Conservation (phyloP, 2,329 filamentous ascomycete species). For the Tolypocladium inflatum region DNA sequence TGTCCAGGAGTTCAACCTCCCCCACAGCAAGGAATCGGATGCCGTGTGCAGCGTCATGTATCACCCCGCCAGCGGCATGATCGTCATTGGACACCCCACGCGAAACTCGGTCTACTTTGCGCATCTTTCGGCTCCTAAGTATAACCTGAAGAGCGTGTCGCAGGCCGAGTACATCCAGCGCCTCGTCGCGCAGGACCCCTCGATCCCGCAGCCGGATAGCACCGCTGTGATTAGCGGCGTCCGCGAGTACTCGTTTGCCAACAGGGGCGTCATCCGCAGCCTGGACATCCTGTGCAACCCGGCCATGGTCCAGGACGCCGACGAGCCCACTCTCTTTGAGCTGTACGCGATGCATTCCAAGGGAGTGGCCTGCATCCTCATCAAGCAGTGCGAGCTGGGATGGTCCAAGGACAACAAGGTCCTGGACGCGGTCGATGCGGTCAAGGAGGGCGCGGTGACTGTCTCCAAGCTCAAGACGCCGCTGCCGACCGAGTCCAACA, state of each 20-base stretch:
- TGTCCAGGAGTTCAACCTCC: constrained; percentile 93
- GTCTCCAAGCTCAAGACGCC: constrained; percentile 59
- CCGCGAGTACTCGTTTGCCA: constrained; percentile 85
- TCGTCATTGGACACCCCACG: constrained; percentile 90
- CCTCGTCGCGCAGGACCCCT: constrained; percentile 60
- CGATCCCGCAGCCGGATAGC: constrained; percentile 76
- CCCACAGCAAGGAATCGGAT: constrained; percentile 91
- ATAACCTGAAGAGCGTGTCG: constrained; percentile 71
- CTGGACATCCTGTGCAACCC: constrained; percentile 76
- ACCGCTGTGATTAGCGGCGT: constrained; percentile 97
- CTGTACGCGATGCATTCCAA: constrained; percentile 96
- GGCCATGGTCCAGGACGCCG: constrained; percentile 50
- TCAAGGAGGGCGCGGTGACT: constrained; percentile 62
- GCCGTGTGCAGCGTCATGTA: constrained; percentile 97
- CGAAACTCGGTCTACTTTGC: constrained; percentile 97
- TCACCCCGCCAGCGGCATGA: constrained; percentile 83
- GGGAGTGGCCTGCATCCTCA: constrained; percentile 80
- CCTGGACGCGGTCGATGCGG: constrained; percentile 65
- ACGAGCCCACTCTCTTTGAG: constrained; percentile 77
- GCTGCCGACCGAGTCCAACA: constrained; percentile 27
- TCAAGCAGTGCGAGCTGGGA: constrained; percentile 83
- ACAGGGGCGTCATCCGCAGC: constrained; percentile 79
- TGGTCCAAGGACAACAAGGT: constrained; percentile 91
- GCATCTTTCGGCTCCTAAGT: constrained; percentile 88
- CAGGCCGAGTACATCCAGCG: constrained; percentile 83